Conservation (phyloP, 2,329 filamentous ascomycete genomes). For the Ustilaginoidea virens region DNA sequence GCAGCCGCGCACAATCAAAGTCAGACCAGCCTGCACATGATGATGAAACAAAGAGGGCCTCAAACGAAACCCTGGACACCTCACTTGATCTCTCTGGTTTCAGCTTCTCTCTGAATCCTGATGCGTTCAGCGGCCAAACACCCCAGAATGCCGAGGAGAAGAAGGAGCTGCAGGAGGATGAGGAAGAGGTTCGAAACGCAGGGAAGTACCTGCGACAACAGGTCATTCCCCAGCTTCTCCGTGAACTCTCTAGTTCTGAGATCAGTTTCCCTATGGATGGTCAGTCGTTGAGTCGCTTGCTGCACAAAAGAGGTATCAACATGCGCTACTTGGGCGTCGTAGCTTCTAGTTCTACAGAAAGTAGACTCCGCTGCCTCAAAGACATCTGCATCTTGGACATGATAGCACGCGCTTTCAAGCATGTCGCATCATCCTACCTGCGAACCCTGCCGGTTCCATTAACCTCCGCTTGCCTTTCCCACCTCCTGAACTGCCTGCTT, state of each 20-base stretch:
- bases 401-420: constrained; percentile 91
- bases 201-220: constrained; percentile 63
- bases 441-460: constrained; percentile 67
- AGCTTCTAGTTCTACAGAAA: constrained; percentile 52
- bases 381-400: constrained; percentile 79
- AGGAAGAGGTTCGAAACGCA: constrained; percentile 73
- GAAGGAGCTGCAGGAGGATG: constrained; percentile 65
- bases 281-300: constrained; percentile 69
- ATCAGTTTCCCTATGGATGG: constrained; percentile 98
- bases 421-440: constrained; percentile 66
- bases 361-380: constrained; percentile 61
- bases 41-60: constrained; percentile 22
- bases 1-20: constrained; percentile 30
- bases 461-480: constrained; percentile 63
- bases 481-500: constrained; percentile 86
- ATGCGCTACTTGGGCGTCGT: constrained; percentile 87
- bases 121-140: constrained; percentile 83
- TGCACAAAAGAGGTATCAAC: constrained; percentile 97
- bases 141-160: constrained; percentile 88
- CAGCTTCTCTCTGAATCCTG: constrained; percentile 78
- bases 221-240: constrained; percentile 70
- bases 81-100: constrained; percentile 80
- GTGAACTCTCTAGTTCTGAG: constrained; percentile 80
- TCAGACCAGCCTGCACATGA: constrained; percentile 20
- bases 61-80: constrained; percentile 31